A percentile compares a stretch with the other conserved stretches of the same genome.
Conservation (phyloP, 257 asterid species). For the Solanum dulcamara region DNA sequence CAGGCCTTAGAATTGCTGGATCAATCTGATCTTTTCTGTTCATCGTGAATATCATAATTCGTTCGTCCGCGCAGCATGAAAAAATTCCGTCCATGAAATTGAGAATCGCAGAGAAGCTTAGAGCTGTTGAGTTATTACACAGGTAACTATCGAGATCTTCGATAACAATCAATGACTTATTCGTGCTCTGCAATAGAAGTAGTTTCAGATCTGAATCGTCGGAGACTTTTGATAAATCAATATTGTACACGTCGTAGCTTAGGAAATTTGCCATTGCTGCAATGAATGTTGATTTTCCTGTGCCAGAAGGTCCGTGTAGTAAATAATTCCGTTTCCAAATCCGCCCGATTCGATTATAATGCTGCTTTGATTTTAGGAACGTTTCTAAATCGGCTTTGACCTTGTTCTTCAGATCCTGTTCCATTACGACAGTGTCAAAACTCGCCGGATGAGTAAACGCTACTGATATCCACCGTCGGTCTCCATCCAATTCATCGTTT, state of each 20-base stretch:
- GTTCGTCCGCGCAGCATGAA: conserved; percentile 78
- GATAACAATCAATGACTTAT: conserved; percentile 51
- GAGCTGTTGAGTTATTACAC: conserved; percentile 31
- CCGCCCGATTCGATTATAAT: conserved; percentile 66
- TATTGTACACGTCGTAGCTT: conserved; percentile 62
- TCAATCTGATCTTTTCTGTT: conserved; percentile 50
- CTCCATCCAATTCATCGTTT: conserved; percentile 23
- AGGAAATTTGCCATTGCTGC: conserved; percentile 72
- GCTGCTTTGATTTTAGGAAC: conserved; percentile 67
- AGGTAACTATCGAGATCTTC: conserved; percentile 77
- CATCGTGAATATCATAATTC: conserved; percentile 73
- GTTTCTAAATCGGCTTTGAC: conserved; percentile 63
- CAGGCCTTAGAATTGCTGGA: conserved; percentile 62
- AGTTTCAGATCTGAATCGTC: conserved; percentile 59
- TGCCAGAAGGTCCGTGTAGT: conserved; percentile 68
- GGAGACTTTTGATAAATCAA: conserved; percentile 41
- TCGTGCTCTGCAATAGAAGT: conserved; percentile 60
- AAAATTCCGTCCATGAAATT: conserved; percentile 88
- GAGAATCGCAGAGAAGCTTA: conserved; percentile 51
- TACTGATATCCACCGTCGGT: conserved; percentile 64
- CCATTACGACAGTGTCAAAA: conserved; percentile 75
- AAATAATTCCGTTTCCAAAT: conserved; percentile 88
- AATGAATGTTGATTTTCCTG: conserved; percentile 74
- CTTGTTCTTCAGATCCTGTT: conserved; percentile 62
- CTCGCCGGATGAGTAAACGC: conserved; percentile 83